Conservation (phyloP, 1,284 basidiomycete genomes). For the Coniferiporia weirii region DNA sequence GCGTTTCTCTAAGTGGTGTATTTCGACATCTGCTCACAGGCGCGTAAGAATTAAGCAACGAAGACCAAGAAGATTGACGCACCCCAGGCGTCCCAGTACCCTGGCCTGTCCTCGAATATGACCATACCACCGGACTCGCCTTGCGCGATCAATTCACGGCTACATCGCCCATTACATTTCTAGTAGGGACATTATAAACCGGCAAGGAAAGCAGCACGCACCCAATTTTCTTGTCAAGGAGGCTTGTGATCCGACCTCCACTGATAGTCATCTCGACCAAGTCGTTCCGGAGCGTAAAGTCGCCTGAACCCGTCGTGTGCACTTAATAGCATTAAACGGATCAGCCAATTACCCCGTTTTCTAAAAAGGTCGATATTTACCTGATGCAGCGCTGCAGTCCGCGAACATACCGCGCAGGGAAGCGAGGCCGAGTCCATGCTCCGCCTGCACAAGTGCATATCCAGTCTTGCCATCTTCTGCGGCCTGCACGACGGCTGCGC, state of each 20-base stretch:
- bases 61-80: constrained; percentile 17
- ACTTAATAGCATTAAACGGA: constrained; percentile 35
- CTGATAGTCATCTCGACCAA: constrained; percentile 72
- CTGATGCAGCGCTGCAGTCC: constrained; percentile 53
- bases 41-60: not conserved
- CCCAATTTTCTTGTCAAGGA: constrained; percentile 70
- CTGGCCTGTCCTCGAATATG: constrained; percentile 85
- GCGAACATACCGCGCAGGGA: constrained; percentile 39
- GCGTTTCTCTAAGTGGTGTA: constrained; percentile 88
- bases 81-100: constrained; percentile 87
- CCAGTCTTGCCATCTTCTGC: constrained; percentile 56
- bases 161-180: constrained; percentile 24
- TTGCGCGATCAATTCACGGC: constrained; percentile 75
- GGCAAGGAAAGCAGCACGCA: constrained; percentile 29
- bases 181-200: not conserved
- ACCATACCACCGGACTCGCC: constrained; percentile 80
- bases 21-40: constrained; percentile 73
- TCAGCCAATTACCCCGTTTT: constrained; percentile 4
- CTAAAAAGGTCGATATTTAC: no score
- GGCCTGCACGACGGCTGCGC: constrained; percentile 55
- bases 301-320: constrained; percentile 54
- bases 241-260: constrained; percentile 76
- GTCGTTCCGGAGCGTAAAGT: constrained; percentile 69
- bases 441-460: constrained; percentile 61
- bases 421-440: constrained; percentile 43